A percentile compares a stretch with the other conserved stretches of the same genome.
Evolutionary conservation across 768 basidiomycete species (phyloP).

Genomic region (Fomitopsis pulvina): DNA sequence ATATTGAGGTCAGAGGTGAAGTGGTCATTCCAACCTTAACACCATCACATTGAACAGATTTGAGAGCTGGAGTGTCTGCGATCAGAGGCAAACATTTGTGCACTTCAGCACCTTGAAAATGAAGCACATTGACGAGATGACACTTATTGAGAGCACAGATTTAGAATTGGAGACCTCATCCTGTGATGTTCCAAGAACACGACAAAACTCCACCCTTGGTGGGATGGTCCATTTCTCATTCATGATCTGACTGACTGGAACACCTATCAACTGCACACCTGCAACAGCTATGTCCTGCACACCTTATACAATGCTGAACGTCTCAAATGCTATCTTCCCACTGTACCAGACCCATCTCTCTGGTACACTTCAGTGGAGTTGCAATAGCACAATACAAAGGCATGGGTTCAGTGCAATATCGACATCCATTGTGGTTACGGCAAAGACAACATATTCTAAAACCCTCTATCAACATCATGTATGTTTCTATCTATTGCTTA

Average conservation of each 20-base stretch:
- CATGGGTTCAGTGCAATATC: slow-evolving; percentile 1
- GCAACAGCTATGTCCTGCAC: slow-evolving; percentile 2
- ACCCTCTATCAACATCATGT: not conserved
- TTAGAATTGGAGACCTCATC: slow-evolving; percentile 17
- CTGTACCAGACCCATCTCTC: slow-evolving; percentile 1
- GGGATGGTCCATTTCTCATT: slow-evolving; percentile 18
- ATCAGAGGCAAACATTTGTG: slow-evolving; percentile 13
- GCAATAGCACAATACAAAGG: slow-evolving; percentile 3
- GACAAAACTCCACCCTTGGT: slow-evolving; percentile 17
- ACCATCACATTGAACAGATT: slow-evolving; percentile 12
- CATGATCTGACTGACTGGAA: slow-evolving; percentile 12
- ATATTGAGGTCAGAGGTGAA: too few species aligned
- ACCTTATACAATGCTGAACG: slow-evolving; percentile 7
- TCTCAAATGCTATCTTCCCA: slow-evolving; percentile 4
- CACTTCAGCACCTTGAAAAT: slow-evolving; percentile 8
- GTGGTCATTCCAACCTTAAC: too few species aligned
- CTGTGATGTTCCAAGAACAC: slow-evolving; percentile 8
- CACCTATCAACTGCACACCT: slow-evolving; percentile 18
- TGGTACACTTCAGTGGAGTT: slow-evolving; percentile 3
- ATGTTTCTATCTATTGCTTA: not conserved
- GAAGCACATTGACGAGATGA: slow-evolving; percentile 12
- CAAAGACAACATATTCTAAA: not conserved
- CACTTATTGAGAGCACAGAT: slow-evolving; percentile 9
- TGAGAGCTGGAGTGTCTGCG: slow-evolving; percentile 13
- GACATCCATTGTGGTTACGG: not conserved